Base-by-base conservation (phyloP, 176 grass and related monocot species). In the Eremochloa ophiuroides region DNA sequence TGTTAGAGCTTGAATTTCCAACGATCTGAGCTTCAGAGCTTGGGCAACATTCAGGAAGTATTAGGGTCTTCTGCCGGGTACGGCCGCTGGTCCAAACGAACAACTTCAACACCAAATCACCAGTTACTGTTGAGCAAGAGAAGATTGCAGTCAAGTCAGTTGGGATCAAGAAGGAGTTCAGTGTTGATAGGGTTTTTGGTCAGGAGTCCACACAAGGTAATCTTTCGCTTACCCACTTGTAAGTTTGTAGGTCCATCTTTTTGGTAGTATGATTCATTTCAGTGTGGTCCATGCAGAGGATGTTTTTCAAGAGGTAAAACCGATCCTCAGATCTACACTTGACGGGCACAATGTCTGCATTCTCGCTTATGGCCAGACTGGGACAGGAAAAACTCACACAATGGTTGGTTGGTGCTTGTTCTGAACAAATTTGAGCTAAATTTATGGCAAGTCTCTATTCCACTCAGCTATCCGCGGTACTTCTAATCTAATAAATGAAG, bases 1-100 rank as follows among this genome's bases (percentile, higher is more conserved):
- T 56, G 34, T 39, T 80, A 66, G 6, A 58, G 53, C 69, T 56
- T 83, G 41, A 66, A 28, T 81, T 43, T 60, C 14, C 67, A 46
- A 64, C 56, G 37, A 71, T 64, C 58, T 77, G 64, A 82, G 43
- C 51, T 35, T 83, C 46, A 66, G 73, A 81, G 59, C n/a, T 22
- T 88, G 82, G 76, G 37, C 12, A 34, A 78, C 75, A 65, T 93
- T 62, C 90, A 98, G 96, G 96, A 86, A 95, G 93, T 64, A 90
- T 98, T 65, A 98, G 93, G 81, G 93, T 93, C 26, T 98, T 95
- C 89, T 95, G 93, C 76, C 84, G 96, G 69, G 83, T 98, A 35
- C 74, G 82, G 9, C 82, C 75, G 17, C 84, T 56, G 71, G 73
- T 75, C 48, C 65, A 77, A 17, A 78, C 48, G 23, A 86, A 81